Evolutionary conservation across 2,329 filamentous ascomycete genomes (phyloP).

Genomic region (Colletotrichum godetiae): DNA sequence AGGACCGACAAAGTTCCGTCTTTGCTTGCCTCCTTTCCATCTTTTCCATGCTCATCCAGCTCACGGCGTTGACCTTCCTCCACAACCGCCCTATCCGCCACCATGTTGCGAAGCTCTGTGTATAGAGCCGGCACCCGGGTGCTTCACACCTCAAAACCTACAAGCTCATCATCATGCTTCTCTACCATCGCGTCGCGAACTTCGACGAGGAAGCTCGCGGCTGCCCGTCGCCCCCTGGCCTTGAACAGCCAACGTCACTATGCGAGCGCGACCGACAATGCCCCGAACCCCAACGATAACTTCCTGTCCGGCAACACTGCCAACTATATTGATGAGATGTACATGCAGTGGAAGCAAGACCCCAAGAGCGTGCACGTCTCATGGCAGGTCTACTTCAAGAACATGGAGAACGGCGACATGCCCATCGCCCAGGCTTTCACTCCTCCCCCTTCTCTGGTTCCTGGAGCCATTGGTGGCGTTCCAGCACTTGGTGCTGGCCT

Average conservation of each 20-base stretch:
- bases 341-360: conserved; percentile 95
- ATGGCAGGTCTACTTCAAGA: conserved; percentile 99
- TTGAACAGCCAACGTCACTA: conserved; percentile 63
- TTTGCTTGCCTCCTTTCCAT: not conserved
- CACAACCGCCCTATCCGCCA: conserved; percentile 36
- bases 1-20: conserved; percentile 31
- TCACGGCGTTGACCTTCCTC: not conserved
- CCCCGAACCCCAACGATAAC: conserved; percentile 88
- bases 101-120: conserved; percentile 79
- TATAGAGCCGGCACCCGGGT: conserved; percentile 74
- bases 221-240: conserved; percentile 62
- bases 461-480: conserved; percentile 82
- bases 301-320: conserved; percentile 97
- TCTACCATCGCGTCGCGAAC: conserved; percentile 52
- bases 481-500: conserved; percentile 78
- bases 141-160: conserved; percentile 63
- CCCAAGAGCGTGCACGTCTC: conserved; percentile 95
- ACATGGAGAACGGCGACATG: conserved; percentile 99
- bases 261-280: conserved; percentile 64
- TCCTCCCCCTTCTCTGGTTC: conserved; percentile 91
- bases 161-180: conserved; percentile 52
- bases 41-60: conserved; percentile 19
- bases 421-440: conserved; percentile 97
- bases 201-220: conserved; percentile 57
- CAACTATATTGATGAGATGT: conserved; percentile 99